Base-by-base conservation (phyloP, 2,329 filamentous ascomycete species). In the Sporothrix humicola region DNA sequence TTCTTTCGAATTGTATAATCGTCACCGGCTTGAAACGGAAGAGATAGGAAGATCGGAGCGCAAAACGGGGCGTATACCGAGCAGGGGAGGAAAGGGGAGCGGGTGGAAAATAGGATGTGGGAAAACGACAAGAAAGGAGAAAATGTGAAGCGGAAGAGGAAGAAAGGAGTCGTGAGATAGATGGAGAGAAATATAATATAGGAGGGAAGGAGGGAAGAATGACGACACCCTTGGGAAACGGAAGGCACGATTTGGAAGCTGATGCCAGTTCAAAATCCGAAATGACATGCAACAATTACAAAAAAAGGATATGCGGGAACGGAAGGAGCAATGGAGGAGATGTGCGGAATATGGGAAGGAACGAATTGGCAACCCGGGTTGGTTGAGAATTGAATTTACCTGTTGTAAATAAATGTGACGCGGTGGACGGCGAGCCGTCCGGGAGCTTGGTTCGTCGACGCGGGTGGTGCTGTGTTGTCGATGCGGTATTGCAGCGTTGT, bases 41-140 rank as follows among this genome's bases (percentile, higher is more conserved):
- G 15, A 26, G n/a, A 31, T 20, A 26, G 23, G 37, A 37, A 52
- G 42, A 46, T 10, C 15, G 65, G 20, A 10, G 56, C 10, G 23
- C 20, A 10, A 56, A 54, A 3, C 15, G 13, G 12, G 31, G 17
- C 26, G 26, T 31, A 56, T 31, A 52, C 58, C 8, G 50, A 58
- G 31, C 10, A 46, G 42, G 48, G 72, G 74, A 71, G 42, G 73
- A 71, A 31, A 72, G 52, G 37, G n/a, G 68, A 70, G n/a, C n/a
- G 46, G 59, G 50, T 23, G 23, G 54, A n/a, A 71, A 73, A 44
- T 20, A 20, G 48, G 20, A 46, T 46, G 42, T 13, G 42, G 69
- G 20, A 26, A 58, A 61, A 37, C 46, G 48, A 65, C 59, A 66
- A 63, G 10, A 26, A 23, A 44, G 56, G 50, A 52, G n/a, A 23